Base-by-base conservation (phyloP, 208 protist genomes). In the Tritrichomonas foetus region DNA sequence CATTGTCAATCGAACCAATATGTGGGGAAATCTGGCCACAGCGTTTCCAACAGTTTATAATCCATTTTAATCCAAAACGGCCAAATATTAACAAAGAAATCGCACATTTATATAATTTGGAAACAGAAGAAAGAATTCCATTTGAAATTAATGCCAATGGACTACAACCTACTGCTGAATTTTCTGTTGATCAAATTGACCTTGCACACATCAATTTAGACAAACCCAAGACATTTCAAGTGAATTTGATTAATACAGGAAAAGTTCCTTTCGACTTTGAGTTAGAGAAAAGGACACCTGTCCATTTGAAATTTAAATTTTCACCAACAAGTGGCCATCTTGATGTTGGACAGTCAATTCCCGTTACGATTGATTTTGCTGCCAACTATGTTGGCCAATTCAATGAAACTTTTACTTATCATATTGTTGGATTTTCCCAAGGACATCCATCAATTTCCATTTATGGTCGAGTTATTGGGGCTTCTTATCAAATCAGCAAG, bases 71-170 rank as follows among this genome's bases (percentile, higher is more conserved):
- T 13, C 78, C 78, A 3, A 53, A n/a, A 20, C 13, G 30, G 0
- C 16, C 44, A 89, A 27, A 57, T 14, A 25, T 2, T 39, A 0
- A 41, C 39, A 89, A 89, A n/a, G 47, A 89, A 57, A 89, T 57
- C 36, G 41, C 78, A 11, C 57, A 89, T 36, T 57, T 89, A 57
- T 89, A 61, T 57, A 57, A 57, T 89, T 39, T 61, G 57, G 78
- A 89, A 41, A 89, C 78, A 57, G 47, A 57, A 55, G 78, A 57
- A 89, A 53, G 78, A 39, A 89, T 89, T 89, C 41, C 47, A 39
- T 89, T 57, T 39, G 9, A 25, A 20, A 20, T 89, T 8, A 44
- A 57, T 53, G 78, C n/a, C 33, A 44, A 44, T 5, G 78, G 47
- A 57, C 25, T 89, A 39, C 78, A 25, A 39, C 78, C 78, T 39